Evolutionary conservation across 2,329 filamentous ascomycete species (phyloP).

Genomic region (Gnomoniopsis sp.): DNA sequence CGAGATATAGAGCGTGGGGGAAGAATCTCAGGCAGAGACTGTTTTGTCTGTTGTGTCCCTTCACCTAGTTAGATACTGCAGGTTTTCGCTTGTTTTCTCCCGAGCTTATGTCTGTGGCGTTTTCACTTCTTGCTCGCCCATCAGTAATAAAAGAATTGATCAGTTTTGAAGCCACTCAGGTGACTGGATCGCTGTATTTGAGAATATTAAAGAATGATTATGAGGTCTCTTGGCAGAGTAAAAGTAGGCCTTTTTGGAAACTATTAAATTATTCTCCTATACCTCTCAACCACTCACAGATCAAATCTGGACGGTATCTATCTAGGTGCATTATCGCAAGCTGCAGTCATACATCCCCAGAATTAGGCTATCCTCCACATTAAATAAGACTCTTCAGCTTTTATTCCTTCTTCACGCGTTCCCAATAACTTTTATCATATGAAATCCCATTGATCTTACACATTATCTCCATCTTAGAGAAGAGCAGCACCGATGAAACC

Average conservation of each 20-base stretch:
- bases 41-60: slow-evolving; percentile 3
- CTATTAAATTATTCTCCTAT: not conserved
- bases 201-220: no score
- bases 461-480: slow-evolving; percentile 31
- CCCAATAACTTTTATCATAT: no score
- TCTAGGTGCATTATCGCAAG: no score
- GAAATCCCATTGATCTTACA: no score
- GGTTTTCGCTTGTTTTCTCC: slow-evolving; percentile 3
- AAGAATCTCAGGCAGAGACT: not conserved
- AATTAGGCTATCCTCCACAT: not conserved
- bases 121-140: not conserved
- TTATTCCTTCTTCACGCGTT: not conserved
- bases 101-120: not conserved
- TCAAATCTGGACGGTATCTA: no score
- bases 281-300: no score
- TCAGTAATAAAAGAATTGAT: no score
- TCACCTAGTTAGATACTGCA: not conserved
- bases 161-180: no score
- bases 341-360: no score
- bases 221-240: no score
- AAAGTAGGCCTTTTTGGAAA: not conserved
- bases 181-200: no score
- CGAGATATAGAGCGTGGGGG: not conserved
- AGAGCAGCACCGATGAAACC: slow-evolving; percentile 39
- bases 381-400: not conserved